Percentiles rank a stretch among this genome's conserved stretches.
phyloP scores from a whole-genome alignment of 116 monocot genomes.

The Iris pallida region DNA sequence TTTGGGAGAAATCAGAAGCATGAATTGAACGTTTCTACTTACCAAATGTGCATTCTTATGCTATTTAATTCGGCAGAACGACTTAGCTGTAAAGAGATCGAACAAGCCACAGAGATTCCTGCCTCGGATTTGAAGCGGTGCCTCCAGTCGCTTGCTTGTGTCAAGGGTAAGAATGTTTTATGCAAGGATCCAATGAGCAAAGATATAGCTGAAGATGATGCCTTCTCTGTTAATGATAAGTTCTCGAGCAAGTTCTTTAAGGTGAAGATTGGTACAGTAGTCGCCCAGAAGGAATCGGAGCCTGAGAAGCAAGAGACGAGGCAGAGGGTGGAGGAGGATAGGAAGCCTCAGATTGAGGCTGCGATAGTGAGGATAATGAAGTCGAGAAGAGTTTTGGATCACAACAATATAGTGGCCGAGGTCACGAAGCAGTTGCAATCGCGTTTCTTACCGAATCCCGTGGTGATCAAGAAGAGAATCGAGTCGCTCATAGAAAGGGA shows the following conservation, averaged over 20 bases:
- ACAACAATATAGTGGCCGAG: conserved; percentile 86
- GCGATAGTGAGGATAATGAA: conserved; percentile 97
- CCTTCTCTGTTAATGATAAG: conserved; percentile 73
- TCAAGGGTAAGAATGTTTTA: conserved; percentile 87
- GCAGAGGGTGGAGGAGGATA: conserved; percentile 88
- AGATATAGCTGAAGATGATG: conserved; percentile 62
- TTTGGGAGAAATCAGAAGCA: conserved; percentile 84
- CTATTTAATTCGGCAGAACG: conserved; percentile 67
- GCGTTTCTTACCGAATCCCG: conserved; percentile 82
- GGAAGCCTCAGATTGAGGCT: conserved; percentile 93
- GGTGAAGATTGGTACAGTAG: conserved; percentile 92
- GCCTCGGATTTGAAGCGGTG: conserved; percentile 74
- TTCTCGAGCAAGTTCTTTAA: conserved; percentile 84
- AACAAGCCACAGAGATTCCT: conserved; percentile 76
- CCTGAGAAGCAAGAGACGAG: conserved; percentile 91
- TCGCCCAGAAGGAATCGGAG: conserved; percentile 81
- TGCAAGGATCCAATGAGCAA: conserved; percentile 91
- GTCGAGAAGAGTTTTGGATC: conserved; percentile 76
- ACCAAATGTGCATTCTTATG: conserved; percentile 89
- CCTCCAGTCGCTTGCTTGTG: conserved; percentile 79
- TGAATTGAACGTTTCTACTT: conserved; percentile 83
- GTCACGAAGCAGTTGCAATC: conserved; percentile 86
- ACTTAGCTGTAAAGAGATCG: conserved; percentile 67
- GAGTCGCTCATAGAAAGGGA: conserved; percentile 89
- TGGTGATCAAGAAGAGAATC: conserved; percentile 86